These are phyloP conservation scores for Podospora appendiculata DNA, from an alignment of 495 filamentous ascomycete species.

Conservation along the genomic window DNA sequence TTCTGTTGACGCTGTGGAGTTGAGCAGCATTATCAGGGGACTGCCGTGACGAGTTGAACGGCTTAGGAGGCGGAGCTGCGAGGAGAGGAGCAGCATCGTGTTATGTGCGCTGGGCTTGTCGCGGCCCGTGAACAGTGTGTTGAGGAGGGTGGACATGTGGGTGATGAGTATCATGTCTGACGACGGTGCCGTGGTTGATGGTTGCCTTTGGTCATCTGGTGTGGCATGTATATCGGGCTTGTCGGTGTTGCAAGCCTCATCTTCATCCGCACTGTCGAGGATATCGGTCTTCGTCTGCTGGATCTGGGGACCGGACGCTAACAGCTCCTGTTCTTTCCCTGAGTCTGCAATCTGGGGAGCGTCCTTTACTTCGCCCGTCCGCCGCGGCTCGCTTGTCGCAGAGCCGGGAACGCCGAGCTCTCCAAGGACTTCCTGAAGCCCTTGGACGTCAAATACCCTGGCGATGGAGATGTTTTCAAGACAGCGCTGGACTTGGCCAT, in stretches of 20 bases:
- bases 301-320: not conserved
- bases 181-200: not conserved
- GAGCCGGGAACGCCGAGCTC: not conserved
- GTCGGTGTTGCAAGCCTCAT: not conserved
- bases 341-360: not conserved
- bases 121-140: conserved; percentile 31
- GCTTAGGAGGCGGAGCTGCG: conserved; percentile 23
- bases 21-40: conserved; percentile 35
- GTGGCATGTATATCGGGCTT: no score
- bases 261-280: conserved; percentile 30
- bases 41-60: conserved; percentile 9
- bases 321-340: not conserved
- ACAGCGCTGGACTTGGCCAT: conserved; percentile 19
- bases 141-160: conserved; percentile 31
- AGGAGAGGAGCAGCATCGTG: conserved; percentile 24
- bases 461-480: conserved; percentile 48
- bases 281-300: conserved; percentile 5
- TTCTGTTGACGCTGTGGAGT: conserved; percentile 23
- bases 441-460: conserved; percentile 52
- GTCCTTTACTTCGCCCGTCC: not conserved
- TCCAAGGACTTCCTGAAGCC: conserved; percentile 41
- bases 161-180: conserved; percentile 37
- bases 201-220: not conserved
- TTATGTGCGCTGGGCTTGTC: conserved; percentile 26
- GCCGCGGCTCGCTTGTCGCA: not conserved